Percentiles rank a stretch among this genome's conserved stretches.
These are phyloP conservation scores for Strigomonas culicis DNA, from an alignment of 208 protist genomes.

Conservation along the genomic window DNA sequence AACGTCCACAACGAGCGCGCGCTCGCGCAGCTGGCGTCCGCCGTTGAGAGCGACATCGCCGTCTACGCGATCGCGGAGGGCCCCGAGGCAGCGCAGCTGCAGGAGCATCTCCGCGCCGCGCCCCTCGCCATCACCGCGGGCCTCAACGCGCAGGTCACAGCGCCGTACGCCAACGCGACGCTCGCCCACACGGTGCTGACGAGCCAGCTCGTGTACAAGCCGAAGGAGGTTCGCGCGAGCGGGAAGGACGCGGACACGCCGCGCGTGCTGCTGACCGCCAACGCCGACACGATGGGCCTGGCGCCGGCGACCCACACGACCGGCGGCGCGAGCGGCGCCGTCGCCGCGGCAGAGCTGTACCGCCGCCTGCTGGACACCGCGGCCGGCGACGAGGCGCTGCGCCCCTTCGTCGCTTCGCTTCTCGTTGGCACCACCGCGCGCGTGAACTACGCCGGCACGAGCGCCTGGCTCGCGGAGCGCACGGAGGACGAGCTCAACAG, in stretches of 20 bases:
- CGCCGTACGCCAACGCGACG: slow-evolving; percentile 31
- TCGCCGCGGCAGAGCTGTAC: slow-evolving; percentile 71
- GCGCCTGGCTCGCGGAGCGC: slow-evolving; percentile 37
- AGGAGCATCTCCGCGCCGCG: slow-evolving; percentile 12
- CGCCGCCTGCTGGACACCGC: slow-evolving; percentile 37
- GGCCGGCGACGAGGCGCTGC: slow-evolving; percentile 2
- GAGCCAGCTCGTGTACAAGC: slow-evolving; percentile 27
- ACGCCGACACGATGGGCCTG: slow-evolving; percentile 72
- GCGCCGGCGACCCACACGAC: slow-evolving; percentile 45
- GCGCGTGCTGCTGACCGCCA: slow-evolving; percentile 58
- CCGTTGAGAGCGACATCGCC: slow-evolving; percentile 21
- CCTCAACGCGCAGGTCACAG: slow-evolving; percentile 18
- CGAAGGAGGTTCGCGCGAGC: slow-evolving; percentile 18
- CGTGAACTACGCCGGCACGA: slow-evolving; percentile 72
- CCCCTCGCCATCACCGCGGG: slow-evolving; percentile 53
- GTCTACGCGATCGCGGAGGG: slow-evolving; percentile 54
- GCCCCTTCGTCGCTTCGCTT: slow-evolving; percentile 42
- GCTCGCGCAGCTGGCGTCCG: slow-evolving; percentile 23
- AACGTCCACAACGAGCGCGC: slow-evolving; percentile 43
- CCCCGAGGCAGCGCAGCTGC: slow-evolving; percentile 19
- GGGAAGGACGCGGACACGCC: slow-evolving; percentile 15
- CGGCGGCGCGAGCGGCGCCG: slow-evolving; percentile 46
- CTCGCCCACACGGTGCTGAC: slow-evolving; percentile 30
- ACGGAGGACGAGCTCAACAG: slow-evolving; percentile 47
- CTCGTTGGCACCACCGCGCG: slow-evolving; percentile 66